Evolutionary conservation across 805 yeast genomes (phyloP), one percentile per base, ranked within the genome.

Genomic region (Nakazawaea holstii): DNA sequence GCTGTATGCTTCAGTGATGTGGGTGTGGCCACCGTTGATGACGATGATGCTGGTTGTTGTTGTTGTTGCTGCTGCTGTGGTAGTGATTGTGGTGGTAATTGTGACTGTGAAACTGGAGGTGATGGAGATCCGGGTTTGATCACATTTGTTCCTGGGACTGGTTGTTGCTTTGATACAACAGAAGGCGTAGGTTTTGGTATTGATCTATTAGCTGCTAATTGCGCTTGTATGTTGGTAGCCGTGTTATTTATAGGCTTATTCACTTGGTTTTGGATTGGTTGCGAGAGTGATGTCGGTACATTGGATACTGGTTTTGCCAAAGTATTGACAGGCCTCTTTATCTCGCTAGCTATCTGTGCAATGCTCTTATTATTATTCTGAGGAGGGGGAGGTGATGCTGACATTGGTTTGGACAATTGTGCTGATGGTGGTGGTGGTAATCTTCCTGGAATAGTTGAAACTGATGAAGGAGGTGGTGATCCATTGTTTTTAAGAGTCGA

Each of bases 181-280:
- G 60, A 53, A 7, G 59, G 50, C 30, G 55, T 58, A 10, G 62
- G 47, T 8, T 53, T 44, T 8, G 55, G 59, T 30, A 41, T 48
- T 41, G 14, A 26, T 33, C 76, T 58, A 55, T 73, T 70, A 11
- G 77, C 75, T 43, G 76, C 77, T 49, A 72, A 62, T 52, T 72
- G 77, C 4, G 71, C 77, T 50, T 72, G 73, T 49, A 72, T 72
- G 35, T 41, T 55, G 15, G 47, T 42, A n/a, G 53, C 20, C n/a
- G 24, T 29, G 26, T 6, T 37, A 29, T 30, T 44, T 14, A 20
- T 29, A 9, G 46, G 39, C 14, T 8, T 35, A 4, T 24, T 26
- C 24, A 45, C 24, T 20, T 20, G 42, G 29, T 24, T 35, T 26
- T 28, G 45, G 4, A 32, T 11, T n/a, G 39, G 24, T 30, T 24